Percentiles rank a stretch among this genome's conserved stretches.
Evolutionary conservation across 768 basidiomycete species (phyloP).

Genomic region (Lactifluus hygrophoroides): DNA sequence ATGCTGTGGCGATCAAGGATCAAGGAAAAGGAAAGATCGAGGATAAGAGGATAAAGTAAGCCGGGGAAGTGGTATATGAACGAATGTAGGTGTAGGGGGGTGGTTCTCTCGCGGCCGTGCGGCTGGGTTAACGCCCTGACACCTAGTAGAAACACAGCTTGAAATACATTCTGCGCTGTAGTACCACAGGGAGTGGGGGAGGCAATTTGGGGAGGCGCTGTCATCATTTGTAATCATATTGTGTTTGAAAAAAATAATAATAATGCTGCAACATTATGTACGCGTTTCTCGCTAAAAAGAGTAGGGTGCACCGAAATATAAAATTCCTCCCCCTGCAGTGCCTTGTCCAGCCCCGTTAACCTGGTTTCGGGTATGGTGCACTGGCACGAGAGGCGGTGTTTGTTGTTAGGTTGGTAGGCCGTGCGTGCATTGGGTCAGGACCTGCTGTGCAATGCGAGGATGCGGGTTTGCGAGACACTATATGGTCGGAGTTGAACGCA

Average conservation of each 20-base stretch:
- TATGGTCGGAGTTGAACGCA: slow-evolving; percentile 8
- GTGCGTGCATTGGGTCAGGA: neutral
- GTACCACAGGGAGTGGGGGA: neutral
- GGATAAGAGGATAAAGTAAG: neutral
- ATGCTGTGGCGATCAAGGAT: slow-evolving; percentile 15
- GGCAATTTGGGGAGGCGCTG: neutral
- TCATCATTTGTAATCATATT: no score
- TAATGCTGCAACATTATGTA: neutral
- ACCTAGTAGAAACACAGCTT: slow-evolving; percentile 10
- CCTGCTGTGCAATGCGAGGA: neutral
- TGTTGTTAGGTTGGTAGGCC: neutral
- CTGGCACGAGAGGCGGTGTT: neutral
- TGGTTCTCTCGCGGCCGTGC: neutral
- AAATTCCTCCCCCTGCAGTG: neutral
- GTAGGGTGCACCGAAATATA: neutral
- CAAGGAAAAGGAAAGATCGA: slow-evolving; percentile 12
- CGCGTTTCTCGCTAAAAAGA: neutral
- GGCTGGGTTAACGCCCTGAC: neutral
- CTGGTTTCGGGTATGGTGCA: slow-evolving; percentile 2
- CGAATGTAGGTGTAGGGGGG: neutral
- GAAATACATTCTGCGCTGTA: neutral
- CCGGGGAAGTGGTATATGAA: slow-evolving; percentile 5
- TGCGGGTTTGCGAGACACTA: slow-evolving; percentile 15
- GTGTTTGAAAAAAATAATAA: neutral
- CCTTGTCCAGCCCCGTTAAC: neutral